Evolutionary conservation across 2,329 filamentous ascomycete genomes (phyloP), one percentile per base, ranked within the genome.

Genomic region (Neurospora crassa): DNA sequence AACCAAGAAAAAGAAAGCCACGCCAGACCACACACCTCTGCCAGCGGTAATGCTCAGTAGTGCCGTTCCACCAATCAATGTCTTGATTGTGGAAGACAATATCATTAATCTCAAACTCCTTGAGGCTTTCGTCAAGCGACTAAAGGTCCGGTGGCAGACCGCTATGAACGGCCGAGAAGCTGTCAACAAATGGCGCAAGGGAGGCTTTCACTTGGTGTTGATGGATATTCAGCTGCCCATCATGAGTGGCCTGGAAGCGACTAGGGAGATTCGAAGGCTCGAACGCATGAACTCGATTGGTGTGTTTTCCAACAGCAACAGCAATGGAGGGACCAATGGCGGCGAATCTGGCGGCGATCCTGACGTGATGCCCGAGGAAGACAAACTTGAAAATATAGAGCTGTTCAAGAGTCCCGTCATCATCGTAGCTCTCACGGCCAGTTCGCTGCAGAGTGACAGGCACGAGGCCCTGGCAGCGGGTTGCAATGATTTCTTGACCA

Each of bases 221-320:
- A 99, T 99, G 96, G 96, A 99, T 79, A 98, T 99, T 75, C 96
- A 98, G 79, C 86, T 99, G 71, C 96, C 96, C 5, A 91, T 97
- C 77, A 97, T 99, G 94, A 97, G 91, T 76, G 96, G 96, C 0
- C 84, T 99, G 40, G 93, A 97, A 73, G 96, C 96, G 18, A 98
- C 96, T 0, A 93, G 95, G 75, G 96, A 98, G 82, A 99, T 99
- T 70, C 87, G 96, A 69, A 85, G 96, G 70, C 83, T 98, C 47
- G 96, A 99, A 81, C 88, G 93, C 69, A 87, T 97, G 74, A 98
- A 98, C 79, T 91, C 91, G 6, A 97, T 98, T 74, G 95, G 95
- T 70, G 94, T 97, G 20, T 97, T 97, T 80, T 89, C 90, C 5
- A 86, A 84, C 74, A 89, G 86, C 72, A 84, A 71, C 82, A 63